phyloP scores from a whole-genome alignment of 1,284 basidiomycete species.

The Phellinidium pouzarii region DNA sequence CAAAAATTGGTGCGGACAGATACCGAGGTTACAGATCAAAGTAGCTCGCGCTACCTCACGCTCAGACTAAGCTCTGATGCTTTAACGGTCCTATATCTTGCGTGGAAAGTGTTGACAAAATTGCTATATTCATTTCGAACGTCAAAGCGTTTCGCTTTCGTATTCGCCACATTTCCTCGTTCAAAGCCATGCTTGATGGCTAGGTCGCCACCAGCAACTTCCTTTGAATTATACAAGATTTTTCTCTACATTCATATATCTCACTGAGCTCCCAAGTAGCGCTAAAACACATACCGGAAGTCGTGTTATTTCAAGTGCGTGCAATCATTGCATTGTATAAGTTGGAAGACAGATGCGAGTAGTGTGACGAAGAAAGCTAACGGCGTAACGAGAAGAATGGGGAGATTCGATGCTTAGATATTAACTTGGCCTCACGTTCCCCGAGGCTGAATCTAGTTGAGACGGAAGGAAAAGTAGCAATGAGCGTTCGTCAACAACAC shows the following conservation, averaged over 20 bases:
- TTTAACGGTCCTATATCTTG: too few species aligned
- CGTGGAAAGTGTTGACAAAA: too few species aligned
- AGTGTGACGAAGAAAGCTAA: background rate
- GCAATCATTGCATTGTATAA: background rate
- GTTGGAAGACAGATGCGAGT: background rate
- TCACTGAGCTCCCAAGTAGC: background rate
- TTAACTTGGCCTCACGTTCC: constrained; percentile 3
- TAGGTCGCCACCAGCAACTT: background rate
- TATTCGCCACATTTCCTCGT: too few species aligned
- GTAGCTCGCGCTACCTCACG: too few species aligned
- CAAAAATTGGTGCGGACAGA: too few species aligned
- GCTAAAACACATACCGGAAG: background rate
- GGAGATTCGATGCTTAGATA: background rate
- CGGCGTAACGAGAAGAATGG: background rate
- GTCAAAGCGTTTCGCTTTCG: too few species aligned
- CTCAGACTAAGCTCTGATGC: too few species aligned
- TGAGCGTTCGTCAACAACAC: background rate
- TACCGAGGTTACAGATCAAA: too few species aligned
- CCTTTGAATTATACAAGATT: background rate
- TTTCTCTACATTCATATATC: background rate
- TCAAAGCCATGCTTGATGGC: too few species aligned
- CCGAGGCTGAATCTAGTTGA: constrained; percentile 7
- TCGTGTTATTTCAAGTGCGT: background rate
- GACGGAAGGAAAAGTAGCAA: background rate
- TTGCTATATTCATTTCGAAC: too few species aligned